Evolutionary conservation across 345 rosid species (phyloP).

Genomic region (Viola odorata): DNA sequence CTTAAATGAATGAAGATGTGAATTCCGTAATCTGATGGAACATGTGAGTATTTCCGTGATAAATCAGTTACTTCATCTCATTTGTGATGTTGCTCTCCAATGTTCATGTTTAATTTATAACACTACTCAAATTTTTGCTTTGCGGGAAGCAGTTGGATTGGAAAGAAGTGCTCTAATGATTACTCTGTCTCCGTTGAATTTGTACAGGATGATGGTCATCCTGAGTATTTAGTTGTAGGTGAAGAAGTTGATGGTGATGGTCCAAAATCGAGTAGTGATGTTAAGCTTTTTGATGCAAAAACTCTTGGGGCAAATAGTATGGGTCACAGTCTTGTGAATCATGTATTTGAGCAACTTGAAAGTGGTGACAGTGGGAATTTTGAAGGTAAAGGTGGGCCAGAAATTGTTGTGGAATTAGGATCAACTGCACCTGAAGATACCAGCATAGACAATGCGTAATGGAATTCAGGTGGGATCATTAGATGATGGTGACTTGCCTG

Average conservation of each 20-base stretch:
- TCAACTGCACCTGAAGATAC: not conserved
- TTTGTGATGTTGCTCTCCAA: not conserved
- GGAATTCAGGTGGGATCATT: conserved; percentile 7
- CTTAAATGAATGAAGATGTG: no score
- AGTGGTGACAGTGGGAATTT: conserved; percentile 11
- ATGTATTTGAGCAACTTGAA: not conserved
- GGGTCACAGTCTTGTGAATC: no score
- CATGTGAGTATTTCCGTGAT: not conserved
- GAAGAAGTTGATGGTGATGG: not conserved
- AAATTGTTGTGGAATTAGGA: conserved; percentile 5
- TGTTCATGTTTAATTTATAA: no score
- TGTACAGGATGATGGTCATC: not conserved
- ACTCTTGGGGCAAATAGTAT: no score
- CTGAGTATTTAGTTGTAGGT: conserved; percentile 1
- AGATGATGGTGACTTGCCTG: conserved; percentile 3
- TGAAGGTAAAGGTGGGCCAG: conserved; percentile 19
- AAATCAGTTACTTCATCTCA: not conserved
- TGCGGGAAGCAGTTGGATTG: no score
- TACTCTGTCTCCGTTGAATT: conserved; percentile 16
- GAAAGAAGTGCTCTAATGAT: not conserved
- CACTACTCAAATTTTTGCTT: no score
- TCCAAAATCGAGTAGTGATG: conserved; percentile 14
- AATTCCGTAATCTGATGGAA: no score
- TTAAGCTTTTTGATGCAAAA: not conserved
- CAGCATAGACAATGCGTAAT: not conserved